phyloP scores from a whole-genome alignment of 495 filamentous ascomycete genomes.

The Rostrohypoxylon terebratum region DNA sequence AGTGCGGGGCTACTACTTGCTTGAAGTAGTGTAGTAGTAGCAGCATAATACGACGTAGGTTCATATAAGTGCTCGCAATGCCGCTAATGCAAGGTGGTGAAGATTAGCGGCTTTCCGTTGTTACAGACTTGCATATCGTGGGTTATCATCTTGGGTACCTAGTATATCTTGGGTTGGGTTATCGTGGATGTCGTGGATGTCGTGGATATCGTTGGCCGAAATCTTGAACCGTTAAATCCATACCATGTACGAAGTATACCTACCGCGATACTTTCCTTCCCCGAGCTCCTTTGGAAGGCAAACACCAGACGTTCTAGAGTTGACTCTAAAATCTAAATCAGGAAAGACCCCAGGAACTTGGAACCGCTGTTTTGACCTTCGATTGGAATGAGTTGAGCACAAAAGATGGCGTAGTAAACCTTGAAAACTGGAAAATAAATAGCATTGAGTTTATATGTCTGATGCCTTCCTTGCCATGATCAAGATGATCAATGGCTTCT shows the following conservation, averaged over 20 bases:
- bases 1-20: slow-evolving; percentile 16
- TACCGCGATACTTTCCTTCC: slow-evolving; percentile 10
- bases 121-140: slow-evolving; percentile 32
- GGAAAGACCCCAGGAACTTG: background rate
- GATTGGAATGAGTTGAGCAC: slow-evolving; percentile 8
- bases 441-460: no score
- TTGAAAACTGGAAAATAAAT: slow-evolving; percentile 4
- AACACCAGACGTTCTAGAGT: slow-evolving; percentile 12
- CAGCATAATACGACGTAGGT: background rate
- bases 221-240: slow-evolving; percentile 10
- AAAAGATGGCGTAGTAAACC: background rate
- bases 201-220: slow-evolving; percentile 11
- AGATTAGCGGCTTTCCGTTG: slow-evolving; percentile 33
- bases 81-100: slow-evolving; percentile 37
- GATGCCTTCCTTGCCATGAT: no score
- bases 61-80: background rate
- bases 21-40: background rate
- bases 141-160: no score
- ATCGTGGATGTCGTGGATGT: slow-evolving; percentile 3
- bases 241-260: no score
- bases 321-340: slow-evolving; percentile 2
- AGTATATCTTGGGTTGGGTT: no score
- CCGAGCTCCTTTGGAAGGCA: background rate
- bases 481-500: background rate
- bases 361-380: background rate